Conservation (phyloP, 257 asterid genomes). For the Solanum clarkiae region DNA sequence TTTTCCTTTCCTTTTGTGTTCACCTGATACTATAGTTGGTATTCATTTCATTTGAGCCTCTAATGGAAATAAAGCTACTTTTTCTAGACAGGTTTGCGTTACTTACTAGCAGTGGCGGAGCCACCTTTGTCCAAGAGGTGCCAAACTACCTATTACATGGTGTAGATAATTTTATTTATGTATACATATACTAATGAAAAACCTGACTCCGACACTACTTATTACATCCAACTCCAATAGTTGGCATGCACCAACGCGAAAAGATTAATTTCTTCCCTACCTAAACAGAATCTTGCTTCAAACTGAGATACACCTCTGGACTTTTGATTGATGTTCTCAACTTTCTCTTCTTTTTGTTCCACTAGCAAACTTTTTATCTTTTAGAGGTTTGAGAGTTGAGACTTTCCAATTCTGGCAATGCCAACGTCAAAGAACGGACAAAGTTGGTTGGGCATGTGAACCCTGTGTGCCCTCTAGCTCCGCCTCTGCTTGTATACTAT, state of each 20-base stretch:
- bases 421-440: background rate
- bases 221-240: background rate
- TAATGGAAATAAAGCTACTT: slow-evolving; percentile 8
- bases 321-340: background rate
- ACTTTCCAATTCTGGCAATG: background rate
- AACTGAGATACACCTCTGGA: background rate
- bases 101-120: background rate
- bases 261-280: background rate
- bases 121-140: background rate
- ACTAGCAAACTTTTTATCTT: background rate
- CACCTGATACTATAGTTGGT: background rate
- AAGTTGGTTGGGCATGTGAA: background rate
- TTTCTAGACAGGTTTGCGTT: slow-evolving; percentile 10
- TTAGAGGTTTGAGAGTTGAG: background rate
- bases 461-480: background rate
- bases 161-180: background rate
- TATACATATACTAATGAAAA: background rate
- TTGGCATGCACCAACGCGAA: background rate
- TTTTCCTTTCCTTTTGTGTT: background rate
- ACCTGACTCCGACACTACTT: background rate
- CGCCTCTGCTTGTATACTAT: background rate
- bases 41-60: background rate
- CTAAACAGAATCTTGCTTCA: slow-evolving; percentile 4
- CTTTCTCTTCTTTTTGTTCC: background rate
- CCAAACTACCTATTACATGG: background rate